Evolutionary conservation across 768 basidiomycete genomes (phyloP), one percentile per base, ranked within the genome.

Genomic region (Serendipita indica): DNA sequence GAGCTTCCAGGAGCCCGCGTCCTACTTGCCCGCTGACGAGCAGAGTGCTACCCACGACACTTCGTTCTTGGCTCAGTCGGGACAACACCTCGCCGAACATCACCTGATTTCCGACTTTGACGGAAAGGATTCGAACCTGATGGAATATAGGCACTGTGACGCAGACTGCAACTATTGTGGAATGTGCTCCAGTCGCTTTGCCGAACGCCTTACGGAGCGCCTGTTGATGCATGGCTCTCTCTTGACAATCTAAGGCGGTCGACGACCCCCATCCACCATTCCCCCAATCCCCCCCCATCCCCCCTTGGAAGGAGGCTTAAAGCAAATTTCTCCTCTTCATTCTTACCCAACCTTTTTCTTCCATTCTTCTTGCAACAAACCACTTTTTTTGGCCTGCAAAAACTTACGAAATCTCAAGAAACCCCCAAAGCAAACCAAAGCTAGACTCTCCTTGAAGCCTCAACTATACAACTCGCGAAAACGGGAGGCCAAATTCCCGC

Each of bases 161-260:
- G 22, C 30, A 4, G 49, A 54, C 20, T 54, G 49, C 49, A 33
- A 33, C 25, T 54, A 20, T 33, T 54, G 49, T 30, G 49, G 49
- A 33, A 54, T 33, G 25, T 54, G 49, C 30, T 54, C 49, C 4
- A 54, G 49, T 54, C 49, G 49, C 49, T 54, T 54, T 28, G 49
- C 49, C n/a, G 25, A 54, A 33, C 49, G 49, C 32, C 49, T 54
- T n/a, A 54, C 49, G n/a, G 49, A 54, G 49, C 49, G 49, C 30
- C 49, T 54, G 4, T 54, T 54, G 49, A 54, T 54, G 49, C 49
- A 54, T 54, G 49, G 49, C 49, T 18, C 49, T 54, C 30, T 54
- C 22, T n/a, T 54, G 25, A 30, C 49, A 16, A 27, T 54, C 16
- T 54, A 28, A 54, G 32, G 10, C 20, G 14, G 22, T 27, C 49